These are phyloP conservation scores for Candida cerambycidarum DNA, from an alignment of 805 yeast species.

Conservation along the genomic window DNA sequence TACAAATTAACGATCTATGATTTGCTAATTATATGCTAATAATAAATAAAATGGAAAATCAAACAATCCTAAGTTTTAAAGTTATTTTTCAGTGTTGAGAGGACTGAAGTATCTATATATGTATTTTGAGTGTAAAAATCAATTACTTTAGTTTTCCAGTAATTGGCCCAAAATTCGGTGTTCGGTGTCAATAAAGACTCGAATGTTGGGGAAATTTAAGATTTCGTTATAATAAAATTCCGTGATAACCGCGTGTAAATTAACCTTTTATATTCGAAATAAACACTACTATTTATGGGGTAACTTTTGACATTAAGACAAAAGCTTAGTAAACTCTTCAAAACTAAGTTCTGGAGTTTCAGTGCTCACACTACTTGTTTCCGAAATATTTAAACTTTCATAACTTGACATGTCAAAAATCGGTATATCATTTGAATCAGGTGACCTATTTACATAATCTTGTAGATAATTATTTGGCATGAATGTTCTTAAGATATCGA, in stretches of 20 bases:
- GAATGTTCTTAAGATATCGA: neutral
- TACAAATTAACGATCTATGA: constrained; percentile 2
- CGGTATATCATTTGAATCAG: neutral
- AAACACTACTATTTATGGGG: too few relatives aligned
- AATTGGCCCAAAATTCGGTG: constrained; percentile 1
- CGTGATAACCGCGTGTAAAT: neutral
- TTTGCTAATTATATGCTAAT: constrained; percentile 1
- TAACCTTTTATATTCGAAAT: neutral
- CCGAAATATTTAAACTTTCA: too few relatives aligned
- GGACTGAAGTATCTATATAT: neutral
- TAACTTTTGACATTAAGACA: neutral
- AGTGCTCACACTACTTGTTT: too few relatives aligned
- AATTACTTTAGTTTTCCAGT: neutral
- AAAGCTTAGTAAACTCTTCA: neutral
- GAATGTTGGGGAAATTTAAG: constrained; percentile 2
- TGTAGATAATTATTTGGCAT: neutral
- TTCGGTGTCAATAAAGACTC: neutral
- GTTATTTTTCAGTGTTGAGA: too few relatives aligned
- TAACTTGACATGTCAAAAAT: too few relatives aligned
- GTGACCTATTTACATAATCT: neutral
- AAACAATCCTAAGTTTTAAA: too few relatives aligned
- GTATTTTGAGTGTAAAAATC: neutral
- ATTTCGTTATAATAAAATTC: neutral
- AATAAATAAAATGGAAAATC: neutral
- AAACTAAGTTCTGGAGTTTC: neutral